Conservation (phyloP, 1,284 basidiomycete genomes). For the Earliella scabrosa region DNA sequence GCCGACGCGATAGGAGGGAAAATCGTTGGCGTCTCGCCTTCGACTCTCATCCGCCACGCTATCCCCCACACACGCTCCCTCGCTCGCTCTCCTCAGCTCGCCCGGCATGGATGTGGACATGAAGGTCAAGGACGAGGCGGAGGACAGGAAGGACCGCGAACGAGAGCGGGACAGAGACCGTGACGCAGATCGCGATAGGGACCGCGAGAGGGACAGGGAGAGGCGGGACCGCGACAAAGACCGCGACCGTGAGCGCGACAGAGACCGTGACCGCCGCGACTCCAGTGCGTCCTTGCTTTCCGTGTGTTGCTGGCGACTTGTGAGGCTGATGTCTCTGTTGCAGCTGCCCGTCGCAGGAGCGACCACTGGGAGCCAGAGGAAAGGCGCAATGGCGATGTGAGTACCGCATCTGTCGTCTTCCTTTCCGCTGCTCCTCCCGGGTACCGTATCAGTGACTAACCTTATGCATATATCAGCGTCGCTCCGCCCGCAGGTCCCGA, state of each 20-base stretch:
- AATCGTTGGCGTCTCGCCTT: neutral
- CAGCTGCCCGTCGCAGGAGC: conserved; percentile 47
- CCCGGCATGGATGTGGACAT: conserved; percentile 75
- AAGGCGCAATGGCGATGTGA: conserved; percentile 65
- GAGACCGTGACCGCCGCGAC: conserved; percentile 51
- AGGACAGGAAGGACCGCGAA: conserved; percentile 51
- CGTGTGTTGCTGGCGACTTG: neutral
- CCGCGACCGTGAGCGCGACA: conserved; percentile 37
- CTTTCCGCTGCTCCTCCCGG: neutral
- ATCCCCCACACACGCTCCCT: no score
- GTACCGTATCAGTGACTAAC: conserved; percentile 20
- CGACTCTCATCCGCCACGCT: no score
- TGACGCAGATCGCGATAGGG: conserved; percentile 50
- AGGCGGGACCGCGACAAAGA: conserved; percentile 41
- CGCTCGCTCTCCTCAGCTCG: no score
- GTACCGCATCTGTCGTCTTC: conserved; percentile 32
- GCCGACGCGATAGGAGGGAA: conserved; percentile 4
- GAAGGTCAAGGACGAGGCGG: conserved; percentile 72
- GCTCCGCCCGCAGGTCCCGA: conserved; percentile 46
- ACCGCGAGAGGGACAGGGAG: conserved; percentile 43
- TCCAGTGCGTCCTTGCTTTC: conserved; percentile 45
- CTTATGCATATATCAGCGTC: conserved; percentile 42
- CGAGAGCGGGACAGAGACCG: conserved; percentile 44
- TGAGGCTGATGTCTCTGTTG: neutral
- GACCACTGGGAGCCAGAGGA: conserved; percentile 84